Evolutionary conservation across 2,329 filamentous ascomycete species (phyloP).

Genomic region (Aureobasidium zeae): DNA sequence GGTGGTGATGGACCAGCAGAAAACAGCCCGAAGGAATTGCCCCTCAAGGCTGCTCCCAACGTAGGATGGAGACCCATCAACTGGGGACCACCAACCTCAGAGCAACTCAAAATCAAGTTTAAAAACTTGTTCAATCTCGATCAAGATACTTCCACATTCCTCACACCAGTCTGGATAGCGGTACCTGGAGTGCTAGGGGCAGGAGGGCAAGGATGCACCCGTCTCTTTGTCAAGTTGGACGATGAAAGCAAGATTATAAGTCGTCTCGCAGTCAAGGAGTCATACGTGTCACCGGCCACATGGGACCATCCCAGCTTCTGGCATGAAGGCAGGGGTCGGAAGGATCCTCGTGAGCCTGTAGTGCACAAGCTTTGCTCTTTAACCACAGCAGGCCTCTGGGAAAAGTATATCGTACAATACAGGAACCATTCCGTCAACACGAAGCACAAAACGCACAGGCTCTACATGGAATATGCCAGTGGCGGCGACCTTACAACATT

Average conservation of each 20-base stretch:
- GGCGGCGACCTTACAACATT: neutral
- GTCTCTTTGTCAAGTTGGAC: constrained; percentile 6
- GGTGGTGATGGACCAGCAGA: too few relatives aligned
- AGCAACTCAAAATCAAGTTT: neutral
- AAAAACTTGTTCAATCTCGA: too few relatives aligned
- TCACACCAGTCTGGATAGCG: neutral
- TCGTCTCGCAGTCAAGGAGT: constrained; percentile 5
- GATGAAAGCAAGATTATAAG: neutral
- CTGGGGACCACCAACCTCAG: too few relatives aligned
- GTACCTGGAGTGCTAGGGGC: neutral
- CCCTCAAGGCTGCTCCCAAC: too few relatives aligned
- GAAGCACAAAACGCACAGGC: neutral
- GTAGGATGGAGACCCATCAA: too few relatives aligned
- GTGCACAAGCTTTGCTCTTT: neutral
- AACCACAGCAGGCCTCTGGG: neutral
- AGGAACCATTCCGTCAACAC: neutral
- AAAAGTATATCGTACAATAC: constrained; percentile 2
- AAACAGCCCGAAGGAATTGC: too few relatives aligned
- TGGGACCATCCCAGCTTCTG: neutral
- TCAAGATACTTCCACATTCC: too few relatives aligned
- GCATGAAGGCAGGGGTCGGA: neutral
- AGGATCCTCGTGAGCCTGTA: neutral
- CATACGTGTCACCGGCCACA: neutral
- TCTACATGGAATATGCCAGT: constrained; percentile 6
- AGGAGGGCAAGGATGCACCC: constrained; percentile 4